phyloP scores from a whole-genome alignment of 257 asterid genomes.

The Nicotiana knightiana region DNA sequence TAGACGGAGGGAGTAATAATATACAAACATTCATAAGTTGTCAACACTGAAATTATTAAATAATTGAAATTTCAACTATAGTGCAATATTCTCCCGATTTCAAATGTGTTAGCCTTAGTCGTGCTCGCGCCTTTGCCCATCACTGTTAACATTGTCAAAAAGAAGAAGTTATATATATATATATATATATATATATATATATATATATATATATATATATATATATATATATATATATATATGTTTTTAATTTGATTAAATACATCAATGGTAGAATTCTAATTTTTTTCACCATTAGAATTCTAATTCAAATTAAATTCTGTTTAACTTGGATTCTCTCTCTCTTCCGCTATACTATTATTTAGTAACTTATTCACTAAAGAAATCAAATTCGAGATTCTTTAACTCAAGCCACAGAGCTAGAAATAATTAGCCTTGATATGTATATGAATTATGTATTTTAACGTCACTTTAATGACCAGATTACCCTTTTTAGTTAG shows the following conservation, averaged over 20 bases:
- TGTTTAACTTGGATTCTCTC: neutral
- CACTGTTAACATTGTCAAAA: too few species aligned
- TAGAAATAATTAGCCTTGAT: neutral
- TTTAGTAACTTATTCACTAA: neutral
- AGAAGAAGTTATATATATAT: too few species aligned
- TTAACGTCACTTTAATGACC: neutral
- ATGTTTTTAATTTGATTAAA: neutral
- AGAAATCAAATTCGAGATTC: neutral
- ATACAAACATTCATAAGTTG: neutral
- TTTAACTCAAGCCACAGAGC: neutral
- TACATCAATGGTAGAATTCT: neutral
- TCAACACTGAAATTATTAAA: neutral
- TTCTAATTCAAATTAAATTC: neutral
- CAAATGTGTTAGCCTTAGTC: neutral
- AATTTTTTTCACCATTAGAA: neutral
- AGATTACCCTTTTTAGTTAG: constrained; percentile 1
- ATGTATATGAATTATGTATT: neutral
- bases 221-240: too few species aligned
- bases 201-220: too few species aligned
- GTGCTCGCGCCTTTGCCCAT: too few species aligned
- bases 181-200: too few species aligned
- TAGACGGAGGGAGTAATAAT: too few species aligned
- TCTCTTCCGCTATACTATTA: neutral
- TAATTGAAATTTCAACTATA: neutral
- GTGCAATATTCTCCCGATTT: neutral